A percentile compares a stretch with the other conserved stretches of the same genome.
These are phyloP conservation scores for Vigna unguiculata DNA, from an alignment of 306 rosid species.

Conservation along the genomic window DNA sequence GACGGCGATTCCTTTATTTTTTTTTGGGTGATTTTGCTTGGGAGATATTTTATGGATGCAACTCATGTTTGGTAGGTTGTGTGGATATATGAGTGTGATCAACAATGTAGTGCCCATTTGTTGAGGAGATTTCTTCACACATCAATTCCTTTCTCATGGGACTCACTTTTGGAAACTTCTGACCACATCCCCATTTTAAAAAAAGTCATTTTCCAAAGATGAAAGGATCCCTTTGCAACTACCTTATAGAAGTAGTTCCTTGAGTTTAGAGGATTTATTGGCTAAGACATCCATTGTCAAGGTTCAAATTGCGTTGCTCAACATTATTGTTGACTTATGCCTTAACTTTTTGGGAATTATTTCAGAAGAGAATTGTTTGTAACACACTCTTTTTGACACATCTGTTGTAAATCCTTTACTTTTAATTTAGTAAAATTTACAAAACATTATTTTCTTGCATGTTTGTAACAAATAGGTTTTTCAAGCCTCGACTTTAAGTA, in stretches of 20 bases:
- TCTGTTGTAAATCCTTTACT: too few species aligned
- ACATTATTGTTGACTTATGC: constrained; percentile 84
- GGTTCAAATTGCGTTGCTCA: constrained; percentile 83
- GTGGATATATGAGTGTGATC: constrained; percentile 67
- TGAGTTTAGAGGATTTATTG: constrained; percentile 59
- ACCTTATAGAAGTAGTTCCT: constrained; percentile 73
- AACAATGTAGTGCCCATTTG: constrained; percentile 67
- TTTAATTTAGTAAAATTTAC: too few species aligned
- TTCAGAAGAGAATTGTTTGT: too few species aligned
- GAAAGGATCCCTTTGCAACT: constrained; percentile 71
- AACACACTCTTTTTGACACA: too few species aligned
- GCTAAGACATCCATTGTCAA: constrained; percentile 81
- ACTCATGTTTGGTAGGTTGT: constrained; percentile 61
- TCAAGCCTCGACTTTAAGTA: too few species aligned
- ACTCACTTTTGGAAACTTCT: constrained; percentile 84
- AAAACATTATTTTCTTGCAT: too few species aligned
- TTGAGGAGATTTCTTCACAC: constrained; percentile 91
- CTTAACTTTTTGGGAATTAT: too few species aligned
- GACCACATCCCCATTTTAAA: constrained; percentile 69
- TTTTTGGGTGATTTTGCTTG: constrained; percentile 14
- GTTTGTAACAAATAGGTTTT: too few species aligned
- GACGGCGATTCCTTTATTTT: constrained; percentile 22
- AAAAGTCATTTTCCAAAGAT: constrained; percentile 55
- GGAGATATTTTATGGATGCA: constrained; percentile 3
- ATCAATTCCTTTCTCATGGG: constrained; percentile 81